Conservation (phyloP, 768 basidiomycete species). For the Termitomyces sp. region DNA sequence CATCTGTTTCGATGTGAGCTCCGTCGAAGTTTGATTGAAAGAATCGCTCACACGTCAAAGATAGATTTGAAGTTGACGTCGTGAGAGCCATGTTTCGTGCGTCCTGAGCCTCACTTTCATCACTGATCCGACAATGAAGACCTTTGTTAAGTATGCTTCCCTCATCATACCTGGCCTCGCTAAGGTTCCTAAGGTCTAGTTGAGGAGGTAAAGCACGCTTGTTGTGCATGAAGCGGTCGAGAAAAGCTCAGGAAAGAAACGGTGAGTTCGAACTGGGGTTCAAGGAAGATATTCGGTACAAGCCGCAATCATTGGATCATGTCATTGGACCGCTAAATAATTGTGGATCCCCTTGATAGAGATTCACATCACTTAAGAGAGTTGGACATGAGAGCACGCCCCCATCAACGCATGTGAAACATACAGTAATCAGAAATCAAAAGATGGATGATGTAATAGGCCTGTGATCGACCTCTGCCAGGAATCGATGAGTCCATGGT, state of each 20-base stretch:
- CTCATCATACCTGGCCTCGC: not conserved
- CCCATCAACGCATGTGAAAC: not conserved
- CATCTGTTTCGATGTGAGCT: not conserved
- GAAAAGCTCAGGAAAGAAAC: not conserved
- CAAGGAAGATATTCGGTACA: not conserved
- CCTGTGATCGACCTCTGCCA: too few species aligned
- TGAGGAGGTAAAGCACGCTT: not conserved
- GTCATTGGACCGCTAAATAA: not conserved
- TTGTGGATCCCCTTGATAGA: not conserved
- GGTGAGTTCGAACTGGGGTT: not conserved
- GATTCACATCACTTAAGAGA: too few species aligned
- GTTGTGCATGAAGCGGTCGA: not conserved
- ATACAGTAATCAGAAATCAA: too few species aligned
- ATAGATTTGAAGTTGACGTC: not conserved
- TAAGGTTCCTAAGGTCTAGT: not conserved
- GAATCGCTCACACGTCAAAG: not conserved
- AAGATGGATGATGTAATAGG: not conserved
- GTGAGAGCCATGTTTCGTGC: not conserved
- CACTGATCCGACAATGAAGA: not conserved
- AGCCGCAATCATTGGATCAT: not conserved
- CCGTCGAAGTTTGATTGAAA: not conserved
- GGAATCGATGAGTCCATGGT: too few species aligned
- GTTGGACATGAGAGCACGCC: not conserved
- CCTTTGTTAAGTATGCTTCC: not conserved
- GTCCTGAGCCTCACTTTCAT: not conserved